Evolutionary conservation across 169 alveolate species (phyloP), one percentile per base, ranked within the genome.

Genomic region (Blepharisma undulans): DNA sequence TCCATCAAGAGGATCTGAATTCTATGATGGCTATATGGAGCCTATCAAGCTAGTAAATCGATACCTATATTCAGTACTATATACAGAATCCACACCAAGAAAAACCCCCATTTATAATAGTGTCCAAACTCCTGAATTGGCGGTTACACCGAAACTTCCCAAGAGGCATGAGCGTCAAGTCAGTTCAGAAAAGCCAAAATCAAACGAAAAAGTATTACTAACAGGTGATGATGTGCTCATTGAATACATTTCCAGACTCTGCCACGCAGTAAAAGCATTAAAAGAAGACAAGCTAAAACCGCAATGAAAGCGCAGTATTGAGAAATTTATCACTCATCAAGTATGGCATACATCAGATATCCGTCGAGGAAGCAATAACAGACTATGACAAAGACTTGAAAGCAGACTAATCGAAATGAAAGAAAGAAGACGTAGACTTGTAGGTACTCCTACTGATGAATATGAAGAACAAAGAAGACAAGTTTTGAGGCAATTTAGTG

Each of bases 1-100:
- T 77, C 97, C 97, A 7, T 25, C 74, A 3, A 88, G 91, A 78
- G 93, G 92, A 0, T 29, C 87, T 33, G 87, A 88, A n/a, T 76
- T 27, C 33, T 88, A 88, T 32, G 92, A 88, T 25, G 25, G 34
- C 4, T 88, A 22, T 48, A 74, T 88, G 59, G 74, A 32, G 25
- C 74, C 87, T 27, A 18, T 25, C 29, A 72, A 76, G 34, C 33
- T 88, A 27, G 60, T 88, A 0, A 76, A 88, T 30, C 72, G 77
- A 88, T n/a, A 27, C 6, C 78, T 88, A n/a, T 88, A 88, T 48
- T 25, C 29, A 25, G 59, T 22, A 76, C 25, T 88, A 29, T 86
- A 61, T 10, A 29, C 22, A 1, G 72, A 86, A 4, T 18, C n/a
- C 2, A 66, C 34, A 4, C 77, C 32, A 48, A 60, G 29, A 22